Evolutionary conservation across 2,329 filamentous ascomycete genomes (phyloP).

Genomic region (Rhexocercosporidium sp.): DNA sequence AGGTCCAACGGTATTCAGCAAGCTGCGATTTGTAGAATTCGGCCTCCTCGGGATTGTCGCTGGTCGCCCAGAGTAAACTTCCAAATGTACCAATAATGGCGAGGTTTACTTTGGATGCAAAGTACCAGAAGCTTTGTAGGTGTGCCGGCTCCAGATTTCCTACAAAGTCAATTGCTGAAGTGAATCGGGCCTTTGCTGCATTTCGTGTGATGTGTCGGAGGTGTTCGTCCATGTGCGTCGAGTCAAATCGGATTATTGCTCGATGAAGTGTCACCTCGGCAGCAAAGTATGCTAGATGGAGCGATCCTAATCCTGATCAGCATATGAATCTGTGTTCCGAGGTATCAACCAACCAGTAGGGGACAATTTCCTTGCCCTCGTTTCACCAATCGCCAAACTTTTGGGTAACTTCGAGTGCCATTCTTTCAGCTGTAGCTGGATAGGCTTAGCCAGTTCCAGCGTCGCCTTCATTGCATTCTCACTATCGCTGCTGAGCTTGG

Average conservation of each 20-base stretch:
- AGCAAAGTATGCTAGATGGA: conserved; percentile 57
- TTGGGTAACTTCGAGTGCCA: conserved; percentile 54
- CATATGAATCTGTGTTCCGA: not conserved
- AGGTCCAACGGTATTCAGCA: conserved; percentile 36
- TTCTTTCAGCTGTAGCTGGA: conserved; percentile 52
- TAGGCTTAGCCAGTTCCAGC: conserved; percentile 53
- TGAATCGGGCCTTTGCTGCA: conserved; percentile 48
- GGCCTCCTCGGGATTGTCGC: conserved; percentile 31
- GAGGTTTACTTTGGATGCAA: conserved; percentile 49
- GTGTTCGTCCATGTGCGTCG: conserved; percentile 27
- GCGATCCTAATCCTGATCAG: conserved; percentile 43
- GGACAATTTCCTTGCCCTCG: conserved; percentile 48
- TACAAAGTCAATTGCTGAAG: conserved; percentile 48
- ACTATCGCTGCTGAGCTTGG: conserved; percentile 31
- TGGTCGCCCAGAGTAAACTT: conserved; percentile 43
- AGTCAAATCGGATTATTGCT: conserved; percentile 53
- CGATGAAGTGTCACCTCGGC: conserved; percentile 58
- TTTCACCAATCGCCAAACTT: conserved; percentile 50
- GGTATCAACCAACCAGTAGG: conserved; percentile 37
- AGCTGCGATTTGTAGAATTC: conserved; percentile 36
- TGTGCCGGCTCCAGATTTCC: conserved; percentile 50
- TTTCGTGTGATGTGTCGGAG: conserved; percentile 32
- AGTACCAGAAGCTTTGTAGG: conserved; percentile 52
- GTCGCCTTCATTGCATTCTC: conserved; percentile 41
- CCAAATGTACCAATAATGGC: conserved; percentile 50